Base-by-base conservation (phyloP, 148 eudicot species). In the Amaranthus palmeri region DNA sequence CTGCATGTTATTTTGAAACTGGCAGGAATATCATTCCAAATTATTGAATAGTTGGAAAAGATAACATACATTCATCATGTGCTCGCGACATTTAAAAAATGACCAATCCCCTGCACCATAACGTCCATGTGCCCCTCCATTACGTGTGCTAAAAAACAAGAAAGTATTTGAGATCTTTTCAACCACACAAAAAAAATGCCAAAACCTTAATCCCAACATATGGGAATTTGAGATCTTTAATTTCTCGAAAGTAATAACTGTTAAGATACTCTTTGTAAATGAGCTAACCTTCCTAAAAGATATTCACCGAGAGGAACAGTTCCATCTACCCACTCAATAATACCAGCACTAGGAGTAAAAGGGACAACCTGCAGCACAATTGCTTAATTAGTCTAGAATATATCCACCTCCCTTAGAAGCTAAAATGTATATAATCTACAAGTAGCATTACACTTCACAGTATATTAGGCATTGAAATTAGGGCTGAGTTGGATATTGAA, bases 331-430 rank as follows among this genome's bases (percentile, higher is more conserved):
- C 98, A 95, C 80, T 95, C 98, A 70, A 91, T 80, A 77, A 95
- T 96, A 75, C 97, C 98, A 83, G 98, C 98, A 88, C 98, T 91
- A 7, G 98, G 98, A 76, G 98, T 95, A 81, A 95, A 95, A 78
- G 98, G 98, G 72, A 95, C 89, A 71, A 95, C 98, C 98, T 95
- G 81, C 78, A 72, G 54, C 56, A 51, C n/a, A 58, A 4, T 79
- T 25, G 4, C 52, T 36, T 9, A 42, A 42, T 50, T 10, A 69
- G 49, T 55, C 52, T 9, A 69, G 49, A 47, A 69, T 57, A 42
- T 9, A 50, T 42, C 59, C 48, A 9, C 55, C 55, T 52, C 47
- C 70, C 8, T 9, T 54, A 72, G 9, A 51, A 51, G 60, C 6
- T 54, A 12, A 5, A n/a, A 8, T 6, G 11, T 25, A 67, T 41